Evolutionary conservation across 495 filamentous ascomycete genomes (phyloP), one percentile per base, ranked within the genome.

Genomic region (Aspergillus sparsus): DNA sequence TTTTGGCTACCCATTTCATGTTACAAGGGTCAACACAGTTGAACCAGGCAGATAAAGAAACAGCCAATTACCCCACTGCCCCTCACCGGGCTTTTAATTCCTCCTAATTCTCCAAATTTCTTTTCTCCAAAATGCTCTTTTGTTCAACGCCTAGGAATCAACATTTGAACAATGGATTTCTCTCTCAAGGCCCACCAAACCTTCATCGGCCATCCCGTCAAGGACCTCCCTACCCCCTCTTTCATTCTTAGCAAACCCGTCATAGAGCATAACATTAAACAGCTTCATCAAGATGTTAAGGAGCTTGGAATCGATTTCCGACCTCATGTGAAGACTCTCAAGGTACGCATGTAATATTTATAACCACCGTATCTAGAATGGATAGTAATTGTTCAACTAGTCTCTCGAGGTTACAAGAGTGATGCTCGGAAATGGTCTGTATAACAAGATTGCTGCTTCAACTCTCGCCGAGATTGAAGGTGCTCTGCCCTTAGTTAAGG

Each of bases 241-340:
- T 49, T 75, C 9, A 53, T 74, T 47, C 61, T 75, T 3, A 74
- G 68, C 63, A 70, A 70, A 51, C 62, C 67, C 11, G 65, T 74
- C 0, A 47, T 74, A 12, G 67, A 74, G 42, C 55, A 50, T 37
- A 76, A 76, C 42, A 67, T 66, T 39, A 59, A 67, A 27, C 56
- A 49, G 12, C 62, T 74, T 0, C 64, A 65, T 9, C 60, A 71
- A 13, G 73, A 76, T 73, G 68, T 76, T 5, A 61, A 71, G 50
- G 37, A 42, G 12, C 42, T 74, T 45, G 67, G 70, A 1, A 71
- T 76, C 61, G 42, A 49, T 11, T 74, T 76, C 49, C 55, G 73
- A 33, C 66, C 71, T 5, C 73, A 74, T 63, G 71, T 76, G 6
- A 76, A 76, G 60, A 76, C 73, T 3, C 60, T 74, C 35, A 76